Percentiles rank a stretch among this genome's conserved stretches.
Conservation (phyloP, 2,329 filamentous ascomycete species). For the Botrytis medusae region DNA sequence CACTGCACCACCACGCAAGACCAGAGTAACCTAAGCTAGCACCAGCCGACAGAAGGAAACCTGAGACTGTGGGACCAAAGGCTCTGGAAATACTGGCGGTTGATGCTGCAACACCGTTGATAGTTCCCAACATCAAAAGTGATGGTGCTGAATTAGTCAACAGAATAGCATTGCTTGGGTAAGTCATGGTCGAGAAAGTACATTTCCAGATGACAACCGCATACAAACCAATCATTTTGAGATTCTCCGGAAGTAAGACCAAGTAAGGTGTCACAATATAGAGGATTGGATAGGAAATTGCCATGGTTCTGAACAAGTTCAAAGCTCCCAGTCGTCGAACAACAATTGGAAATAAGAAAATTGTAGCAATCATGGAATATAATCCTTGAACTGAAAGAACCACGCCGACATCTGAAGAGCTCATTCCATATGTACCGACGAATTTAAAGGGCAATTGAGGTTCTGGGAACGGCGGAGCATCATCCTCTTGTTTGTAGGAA, state of each 20-base stretch:
- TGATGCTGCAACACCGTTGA: constrained; percentile 90
- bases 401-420: constrained; percentile 80
- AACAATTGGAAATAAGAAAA: constrained; percentile 79
- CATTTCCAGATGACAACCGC: constrained; percentile 85
- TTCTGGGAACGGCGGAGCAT: constrained; percentile 44
- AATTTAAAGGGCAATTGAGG: constrained; percentile 82
- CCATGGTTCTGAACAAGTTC: constrained; percentile 76
- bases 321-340: constrained; percentile 75
- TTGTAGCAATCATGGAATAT: constrained; percentile 77
- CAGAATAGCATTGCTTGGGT: constrained; percentile 86
- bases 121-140: constrained; percentile 79
- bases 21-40: constrained; percentile 80
- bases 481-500: constrained; percentile 31
- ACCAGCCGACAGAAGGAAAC: constrained; percentile 78
- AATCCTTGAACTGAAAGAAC: constrained; percentile 86
- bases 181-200: constrained; percentile 85
- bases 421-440: constrained; percentile 78
- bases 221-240: constrained; percentile 75
- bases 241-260: constrained; percentile 70
- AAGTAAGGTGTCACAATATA: constrained; percentile 90
- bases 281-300: constrained; percentile 80
- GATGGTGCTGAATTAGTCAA: constrained; percentile 85
- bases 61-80: constrained; percentile 85
- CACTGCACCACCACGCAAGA: constrained; percentile 90
- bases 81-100: constrained; percentile 86